Conservation (phyloP, 305 asterid species). For the Solanum aculeatissimum region DNA sequence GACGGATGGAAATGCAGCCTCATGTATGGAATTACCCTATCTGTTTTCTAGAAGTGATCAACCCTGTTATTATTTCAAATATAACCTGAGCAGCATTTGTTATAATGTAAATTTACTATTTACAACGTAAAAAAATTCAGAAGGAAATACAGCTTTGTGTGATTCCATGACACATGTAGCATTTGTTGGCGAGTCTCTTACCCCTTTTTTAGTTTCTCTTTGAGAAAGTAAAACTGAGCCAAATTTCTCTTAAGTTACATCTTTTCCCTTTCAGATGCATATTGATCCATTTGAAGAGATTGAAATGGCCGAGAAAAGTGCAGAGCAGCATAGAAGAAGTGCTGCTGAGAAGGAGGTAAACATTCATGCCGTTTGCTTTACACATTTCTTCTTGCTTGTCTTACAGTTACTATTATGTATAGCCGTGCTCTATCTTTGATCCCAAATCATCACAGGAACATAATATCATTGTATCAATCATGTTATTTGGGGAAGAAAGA, state of each 20-base stretch:
- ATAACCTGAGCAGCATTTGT: background rate
- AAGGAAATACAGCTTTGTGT: background rate
- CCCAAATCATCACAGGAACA: background rate
- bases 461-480: background rate
- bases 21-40: slow-evolving; percentile 48
- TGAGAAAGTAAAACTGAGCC: background rate
- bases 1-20: slow-evolving; percentile 97
- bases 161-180: background rate
- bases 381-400: background rate
- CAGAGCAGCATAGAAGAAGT: slow-evolving; percentile 96
- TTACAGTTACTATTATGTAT: background rate
- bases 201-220: background rate
- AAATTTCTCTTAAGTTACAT: background rate
- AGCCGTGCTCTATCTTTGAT: background rate
- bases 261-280: slow-evolving; percentile 44
- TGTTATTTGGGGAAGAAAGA: background rate
- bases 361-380: slow-evolving; percentile 9
- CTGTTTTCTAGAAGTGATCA: background rate
- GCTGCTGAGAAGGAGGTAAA: slow-evolving; percentile 92
- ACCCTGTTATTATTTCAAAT: background rate
- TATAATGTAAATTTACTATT: too few relatives aligned
- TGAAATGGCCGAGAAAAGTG: slow-evolving; percentile 60
- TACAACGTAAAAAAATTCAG: background rate
- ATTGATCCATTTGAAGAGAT: slow-evolving; percentile 94
- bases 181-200: background rate